Percentiles rank a stretch among this genome's conserved stretches.
Conservation (phyloP, 2,329 filamentous ascomycete genomes). For the Aspergillus sp. region DNA sequence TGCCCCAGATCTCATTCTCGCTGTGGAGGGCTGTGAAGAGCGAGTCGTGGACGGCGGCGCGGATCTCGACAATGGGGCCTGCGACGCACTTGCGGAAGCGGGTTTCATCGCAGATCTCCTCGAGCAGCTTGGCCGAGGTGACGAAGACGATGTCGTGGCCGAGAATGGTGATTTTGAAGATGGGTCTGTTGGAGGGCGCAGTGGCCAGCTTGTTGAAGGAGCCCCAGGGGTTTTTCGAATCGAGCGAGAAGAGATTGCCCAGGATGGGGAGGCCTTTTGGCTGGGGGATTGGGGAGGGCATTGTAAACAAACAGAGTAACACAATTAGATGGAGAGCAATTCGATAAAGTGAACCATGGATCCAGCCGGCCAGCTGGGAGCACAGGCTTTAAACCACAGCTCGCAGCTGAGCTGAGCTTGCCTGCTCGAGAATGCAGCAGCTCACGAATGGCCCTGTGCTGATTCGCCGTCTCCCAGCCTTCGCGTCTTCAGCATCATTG, state of each 20-base stretch:
- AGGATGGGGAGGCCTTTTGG: conserved; percentile 53
- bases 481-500: neutral
- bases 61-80: conserved; percentile 54
- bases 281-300: conserved; percentile 52
- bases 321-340: neutral
- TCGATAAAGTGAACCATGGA: neutral
- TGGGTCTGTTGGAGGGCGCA: conserved; percentile 53
- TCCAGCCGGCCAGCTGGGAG: neutral
- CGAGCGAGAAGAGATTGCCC: conserved; percentile 54
- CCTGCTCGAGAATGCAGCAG: neutral
- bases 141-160: conserved; percentile 51
- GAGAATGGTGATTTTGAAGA: conserved; percentile 58
- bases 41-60: conserved; percentile 63
- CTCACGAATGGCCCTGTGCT: neutral
- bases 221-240: conserved; percentile 51
- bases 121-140: conserved; percentile 56
- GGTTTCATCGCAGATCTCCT: conserved; percentile 67
- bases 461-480: conserved; percentile 4
- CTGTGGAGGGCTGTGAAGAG: conserved; percentile 60
- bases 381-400: neutral
- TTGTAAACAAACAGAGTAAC: conserved; percentile 11
- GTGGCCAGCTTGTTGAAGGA: conserved; percentile 52
- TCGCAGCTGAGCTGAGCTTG: neutral
- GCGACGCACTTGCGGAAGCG: conserved; percentile 59
- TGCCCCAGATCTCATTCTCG: conserved; percentile 59